A percentile compares a stretch with the other conserved stretches of the same genome.
Conservation (phyloP, 768 basidiomycete species). For the Mycena galericulata region DNA sequence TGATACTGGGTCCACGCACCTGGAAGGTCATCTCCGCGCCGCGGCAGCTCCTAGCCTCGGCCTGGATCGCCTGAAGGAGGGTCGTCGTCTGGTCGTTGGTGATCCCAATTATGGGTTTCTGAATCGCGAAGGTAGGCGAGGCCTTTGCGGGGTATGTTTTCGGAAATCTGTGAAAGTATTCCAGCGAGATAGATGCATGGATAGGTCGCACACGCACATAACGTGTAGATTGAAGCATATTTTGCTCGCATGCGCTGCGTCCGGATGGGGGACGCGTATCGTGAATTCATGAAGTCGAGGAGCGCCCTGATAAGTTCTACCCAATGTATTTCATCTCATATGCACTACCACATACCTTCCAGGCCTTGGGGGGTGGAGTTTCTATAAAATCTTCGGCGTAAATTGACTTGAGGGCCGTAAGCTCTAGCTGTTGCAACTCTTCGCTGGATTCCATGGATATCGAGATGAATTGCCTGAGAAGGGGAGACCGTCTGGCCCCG, state of each 20-base stretch:
- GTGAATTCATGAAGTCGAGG: slow-evolving; percentile 79
- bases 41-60: slow-evolving; percentile 71
- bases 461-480: slow-evolving; percentile 64
- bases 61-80: slow-evolving; percentile 69
- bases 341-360: slow-evolving; percentile 69
- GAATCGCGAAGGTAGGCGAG: slow-evolving; percentile 73
- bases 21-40: slow-evolving; percentile 87
- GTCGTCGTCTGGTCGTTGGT: slow-evolving; percentile 65
- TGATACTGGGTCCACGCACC: slow-evolving; percentile 52
- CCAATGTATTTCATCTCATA: not conserved
- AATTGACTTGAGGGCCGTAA: slow-evolving; percentile 83
- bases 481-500: slow-evolving; percentile 75
- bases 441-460: slow-evolving; percentile 77
- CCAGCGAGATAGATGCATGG: slow-evolving; percentile 11
- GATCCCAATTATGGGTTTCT: slow-evolving; percentile 74
- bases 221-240: slow-evolving; percentile 76
- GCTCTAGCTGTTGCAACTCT: slow-evolving; percentile 76
- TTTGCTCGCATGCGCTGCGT: slow-evolving; percentile 64
- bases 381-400: slow-evolving; percentile 84
- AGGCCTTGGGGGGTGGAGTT: slow-evolving; percentile 80
- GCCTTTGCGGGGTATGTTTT: slow-evolving; percentile 86
- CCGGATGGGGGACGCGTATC: slow-evolving; percentile 77
- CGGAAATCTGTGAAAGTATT: slow-evolving; percentile 67
- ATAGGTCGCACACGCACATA: slow-evolving; percentile 61
- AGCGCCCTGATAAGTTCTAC: slow-evolving; percentile 62